Evolutionary conservation across 331 rosid genomes (phyloP).

Genomic region (Pyrus hybrid): DNA sequence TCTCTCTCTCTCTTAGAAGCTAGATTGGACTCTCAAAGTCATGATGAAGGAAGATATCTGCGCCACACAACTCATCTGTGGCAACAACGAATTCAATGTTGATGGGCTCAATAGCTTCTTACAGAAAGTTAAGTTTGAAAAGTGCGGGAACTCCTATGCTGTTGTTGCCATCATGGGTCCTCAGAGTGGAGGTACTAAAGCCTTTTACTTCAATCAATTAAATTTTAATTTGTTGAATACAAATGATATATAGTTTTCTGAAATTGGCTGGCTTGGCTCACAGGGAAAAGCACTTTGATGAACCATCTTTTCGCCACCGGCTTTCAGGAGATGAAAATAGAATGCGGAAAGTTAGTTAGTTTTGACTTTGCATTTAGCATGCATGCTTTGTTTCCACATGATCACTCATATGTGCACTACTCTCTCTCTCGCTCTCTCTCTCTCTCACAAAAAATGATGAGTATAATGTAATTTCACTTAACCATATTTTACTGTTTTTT

Average conservation of each 20-base stretch:
- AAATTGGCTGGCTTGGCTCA: background rate
- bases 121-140: slow-evolving; percentile 24
- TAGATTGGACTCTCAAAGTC: no score
- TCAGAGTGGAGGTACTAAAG: slow-evolving; percentile 69
- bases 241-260: no score
- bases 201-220: no score
- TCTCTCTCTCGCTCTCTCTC: no score
- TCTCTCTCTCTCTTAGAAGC: no score
- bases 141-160: slow-evolving; percentile 74
- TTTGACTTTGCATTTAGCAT: background rate
- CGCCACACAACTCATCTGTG: slow-evolving; percentile 70
- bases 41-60: slow-evolving; percentile 43
- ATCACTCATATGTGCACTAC: no score
- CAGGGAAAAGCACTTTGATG: slow-evolving; percentile 96
- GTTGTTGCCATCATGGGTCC: slow-evolving; percentile 66
- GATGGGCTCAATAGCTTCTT: slow-evolving; percentile 53
- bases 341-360: slow-evolving; percentile 56
- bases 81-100: slow-evolving; percentile 56
- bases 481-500: no score
- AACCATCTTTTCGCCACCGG: slow-evolving; percentile 55
- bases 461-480: no score
- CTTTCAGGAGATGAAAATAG: slow-evolving; percentile 91
- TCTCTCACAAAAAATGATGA: no score
- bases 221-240: background rate
- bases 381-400: background rate